Evolutionary conservation across 1,139 yeast genomes (phyloP), one percentile per base, ranked within the genome.

Genomic region (Geotrichum australiense): DNA sequence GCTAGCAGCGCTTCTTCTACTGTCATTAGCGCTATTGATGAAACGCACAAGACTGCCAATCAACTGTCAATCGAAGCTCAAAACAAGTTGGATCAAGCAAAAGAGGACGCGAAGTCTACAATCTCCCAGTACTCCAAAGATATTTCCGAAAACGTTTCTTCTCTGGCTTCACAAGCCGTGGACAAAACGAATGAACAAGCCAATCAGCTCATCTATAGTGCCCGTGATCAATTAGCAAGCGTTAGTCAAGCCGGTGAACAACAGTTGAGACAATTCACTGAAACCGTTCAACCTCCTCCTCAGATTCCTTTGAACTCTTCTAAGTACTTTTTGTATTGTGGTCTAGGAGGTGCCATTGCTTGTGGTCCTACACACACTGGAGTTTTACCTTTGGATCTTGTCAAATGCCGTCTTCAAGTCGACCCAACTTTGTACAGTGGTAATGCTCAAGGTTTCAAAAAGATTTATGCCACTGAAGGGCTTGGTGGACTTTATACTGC

Each of bases 321-420:
- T 20, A 80, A 84, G 60, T 89, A 81, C 65, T 89, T 74, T 65
- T 73, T 76, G 37, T 79, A 94, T 35, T 89, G 96, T 64, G 80
- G 94, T 8, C 47, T 85, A 29, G 97, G 97, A 41, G 97, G 97
- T 53, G 71, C 84, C 41, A 57, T 79, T 49, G 93, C 93, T 0
- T 83, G 93, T 68, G 93, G 91, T 3, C 91, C 93, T 7, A 82
- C 93, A 1, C 94, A 83, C 59, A 73, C 87, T 0, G 71, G 78
- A 0, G 85, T 83, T 12, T 78, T 91, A 1, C 93, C 93, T 0
- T 66, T 83, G 45, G 94, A 83, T 62, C 66, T 83, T 48, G 85
- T 83, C 51, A 83, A 83, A 59, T 78, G 86, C 61, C 76, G 94
- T 57, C 69, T 85, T 50, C 93, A 83, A 59, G 93, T 82, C 19